Evolutionary conservation across 371 early-diverging fungal species (phyloP).

Genomic region (Nematocida major): DNA sequence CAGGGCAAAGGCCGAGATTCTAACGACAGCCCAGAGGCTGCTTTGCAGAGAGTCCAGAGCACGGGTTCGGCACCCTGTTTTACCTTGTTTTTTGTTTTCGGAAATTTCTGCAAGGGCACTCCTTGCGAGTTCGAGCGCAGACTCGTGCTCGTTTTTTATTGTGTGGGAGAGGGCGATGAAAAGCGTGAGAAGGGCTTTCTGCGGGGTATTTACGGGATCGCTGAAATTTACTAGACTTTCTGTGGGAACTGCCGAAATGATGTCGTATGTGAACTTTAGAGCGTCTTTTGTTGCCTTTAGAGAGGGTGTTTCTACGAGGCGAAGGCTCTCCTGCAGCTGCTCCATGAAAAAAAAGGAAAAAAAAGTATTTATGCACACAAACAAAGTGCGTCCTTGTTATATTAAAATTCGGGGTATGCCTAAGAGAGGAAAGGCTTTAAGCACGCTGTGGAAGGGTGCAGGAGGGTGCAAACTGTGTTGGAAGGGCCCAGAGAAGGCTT

Average conservation of each 20-base stretch:
- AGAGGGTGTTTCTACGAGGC: not conserved
- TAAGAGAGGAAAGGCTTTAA: no score
- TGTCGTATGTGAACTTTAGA: not conserved
- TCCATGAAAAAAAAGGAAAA: slow-evolving; percentile 25
- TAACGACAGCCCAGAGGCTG: not conserved
- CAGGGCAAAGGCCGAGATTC: not conserved
- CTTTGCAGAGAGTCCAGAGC: slow-evolving; percentile 5
- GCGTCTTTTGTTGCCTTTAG: slow-evolving; percentile 33
- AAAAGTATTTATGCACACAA: slow-evolving; percentile 20
- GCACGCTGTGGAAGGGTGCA: no score
- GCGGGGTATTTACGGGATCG: not conserved
- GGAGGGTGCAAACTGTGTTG: no score
- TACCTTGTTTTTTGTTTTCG: not conserved
- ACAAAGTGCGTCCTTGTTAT: not conserved
- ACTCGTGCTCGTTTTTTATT: not conserved
- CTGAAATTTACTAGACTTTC: not conserved
- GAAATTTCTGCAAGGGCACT: not conserved
- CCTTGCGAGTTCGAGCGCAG: not conserved
- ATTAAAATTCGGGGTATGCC: not conserved
- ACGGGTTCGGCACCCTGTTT: no score
- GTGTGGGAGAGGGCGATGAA: not conserved
- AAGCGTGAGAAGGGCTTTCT: not conserved
- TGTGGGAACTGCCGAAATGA: not conserved
- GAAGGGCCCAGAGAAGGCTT: no score
- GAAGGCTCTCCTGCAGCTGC: slow-evolving; percentile 28